Base-by-base conservation (phyloP, 805 yeast genomes). In the Metschnikowia gelsemii region DNA sequence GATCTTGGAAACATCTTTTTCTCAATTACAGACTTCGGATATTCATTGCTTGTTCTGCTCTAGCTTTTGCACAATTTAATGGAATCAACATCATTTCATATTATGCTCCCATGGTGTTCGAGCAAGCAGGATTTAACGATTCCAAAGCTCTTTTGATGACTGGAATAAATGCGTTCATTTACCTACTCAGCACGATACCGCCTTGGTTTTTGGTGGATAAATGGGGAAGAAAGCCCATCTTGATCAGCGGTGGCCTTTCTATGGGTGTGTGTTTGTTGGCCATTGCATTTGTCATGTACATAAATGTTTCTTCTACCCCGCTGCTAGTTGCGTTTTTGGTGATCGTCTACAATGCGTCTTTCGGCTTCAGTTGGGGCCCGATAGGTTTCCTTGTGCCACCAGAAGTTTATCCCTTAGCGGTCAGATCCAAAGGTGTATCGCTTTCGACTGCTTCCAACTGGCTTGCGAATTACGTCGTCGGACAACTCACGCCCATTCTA, bases 1-100 rank as follows among this genome's bases (percentile, higher is more conserved):
- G 76, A 38, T 61, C 68, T 4, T 73, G 76, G 70, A 59, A 55
- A 22, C 66, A 65, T 45, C 59, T 73, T 64, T 63, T 73, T 40
- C 55, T 56, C 31, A 63, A 59, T 38, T 72, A 75, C 52, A 45
- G 60, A 48, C 68, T 13, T 32, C 59, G 74, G 19, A 62, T 68
- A 14, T 53, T 63, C 35, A 44, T 70, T 43, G 75, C 66, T 14
- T 70, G 75, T 45, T 64, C 70, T 16, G 70, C 73, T 8, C 54
- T 70, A 51, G 70, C 65, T 8, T 69, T 69, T 57, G 75, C 75
- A 14, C 75, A 70, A 46, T 65, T 70, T 43, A 70, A 70, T 43
- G 84, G 84, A 17, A 78, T 79, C 49, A 79, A 79, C 52, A 68
- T 79, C 40, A 74, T 79, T 29, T 70, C 78, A 0, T 79, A 77